Evolutionary conservation across 345 rosid genomes (phyloP), one percentile per base, ranked within the genome.

Genomic region (Aquilaria malaccensis): DNA sequence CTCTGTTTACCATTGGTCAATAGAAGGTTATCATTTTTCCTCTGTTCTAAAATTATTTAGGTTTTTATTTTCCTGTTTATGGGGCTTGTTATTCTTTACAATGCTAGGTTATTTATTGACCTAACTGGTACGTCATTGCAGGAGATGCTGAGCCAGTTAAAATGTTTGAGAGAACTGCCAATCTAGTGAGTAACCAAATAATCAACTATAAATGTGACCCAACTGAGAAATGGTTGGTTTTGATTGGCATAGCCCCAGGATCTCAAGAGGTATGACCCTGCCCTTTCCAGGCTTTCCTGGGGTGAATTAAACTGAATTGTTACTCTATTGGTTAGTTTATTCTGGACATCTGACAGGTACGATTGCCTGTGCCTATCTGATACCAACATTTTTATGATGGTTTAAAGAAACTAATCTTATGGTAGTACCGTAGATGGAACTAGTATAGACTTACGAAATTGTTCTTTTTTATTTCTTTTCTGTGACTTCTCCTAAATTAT

Each of bases 171-270:
- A 88, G 99, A 77, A 85, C 97, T 12, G 91, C 96, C 61, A 95
- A 95, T 77, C 76, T 95, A 84, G 74, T 65, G 55, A 95, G 79
- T 83, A 95, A 88, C 80, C 99, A 95, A 82, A 88, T 95, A 59
- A 95, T 95, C 52, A 95, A 95, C 79, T 95, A 95, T 64, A 80
- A 83, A 67, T 95, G 97, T 75, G 97, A 93, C 63, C 91, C 94
- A 58, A 71, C 88, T 13, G 99, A 88, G 80, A 95, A 95, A 74
- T 95, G 99, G 99, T 71, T 95, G 74, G 96, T 95, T 67, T 76
- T 91, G 80, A 79, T 95, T 78, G 99, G 99, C 72, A 95, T 88
- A 72, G 95, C 96, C 52, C 99, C 97, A 70, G 99, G 99, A 52
- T 77, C 96, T 57, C 83, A 95, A 30, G 99, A 95, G 97, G 99